Evolutionary conservation across 257 asterid species (phyloP).

Genomic region (Marsdenia floribunda): DNA sequence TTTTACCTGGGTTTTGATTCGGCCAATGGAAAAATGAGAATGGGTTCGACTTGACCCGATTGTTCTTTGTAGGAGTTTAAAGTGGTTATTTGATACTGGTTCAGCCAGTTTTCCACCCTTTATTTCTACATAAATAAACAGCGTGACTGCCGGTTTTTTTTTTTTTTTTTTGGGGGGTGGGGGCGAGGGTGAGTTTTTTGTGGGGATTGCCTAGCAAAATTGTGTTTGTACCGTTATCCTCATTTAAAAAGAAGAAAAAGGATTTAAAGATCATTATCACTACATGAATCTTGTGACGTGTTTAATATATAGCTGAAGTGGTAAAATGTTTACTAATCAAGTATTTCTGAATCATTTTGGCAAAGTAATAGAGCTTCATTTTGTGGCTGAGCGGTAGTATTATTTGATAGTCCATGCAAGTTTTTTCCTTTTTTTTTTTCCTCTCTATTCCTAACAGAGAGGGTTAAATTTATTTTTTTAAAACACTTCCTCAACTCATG

Average conservation of each 20-base stretch:
- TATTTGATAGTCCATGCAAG: not conserved
- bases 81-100: too few relatives aligned
- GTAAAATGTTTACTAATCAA: not conserved
- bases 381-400: not conserved
- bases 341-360: not conserved
- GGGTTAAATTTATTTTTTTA: too few relatives aligned
- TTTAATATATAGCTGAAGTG: not conserved
- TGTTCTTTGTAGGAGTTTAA: too few relatives aligned
- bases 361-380: not conserved
- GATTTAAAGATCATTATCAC: not conserved
- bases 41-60: too few relatives aligned
- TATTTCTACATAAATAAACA: not conserved
- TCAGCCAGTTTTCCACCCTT: not conserved
- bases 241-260: not conserved
- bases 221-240: not conserved
- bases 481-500: too few relatives aligned
- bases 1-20: not conserved
- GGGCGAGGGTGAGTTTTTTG: too few relatives aligned
- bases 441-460: too few relatives aligned
- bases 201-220: not conserved
- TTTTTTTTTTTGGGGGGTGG: not conserved
- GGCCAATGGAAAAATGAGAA: not conserved
- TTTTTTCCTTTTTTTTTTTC: too few relatives aligned
- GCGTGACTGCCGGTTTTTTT: not conserved
- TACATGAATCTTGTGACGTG: not conserved